A percentile compares a stretch with the other conserved stretches of the same genome.
These are phyloP conservation scores for Pseudogymnoascus sp. DNA, from an alignment of 2,329 filamentous ascomycete genomes.

Conservation along the genomic window DNA sequence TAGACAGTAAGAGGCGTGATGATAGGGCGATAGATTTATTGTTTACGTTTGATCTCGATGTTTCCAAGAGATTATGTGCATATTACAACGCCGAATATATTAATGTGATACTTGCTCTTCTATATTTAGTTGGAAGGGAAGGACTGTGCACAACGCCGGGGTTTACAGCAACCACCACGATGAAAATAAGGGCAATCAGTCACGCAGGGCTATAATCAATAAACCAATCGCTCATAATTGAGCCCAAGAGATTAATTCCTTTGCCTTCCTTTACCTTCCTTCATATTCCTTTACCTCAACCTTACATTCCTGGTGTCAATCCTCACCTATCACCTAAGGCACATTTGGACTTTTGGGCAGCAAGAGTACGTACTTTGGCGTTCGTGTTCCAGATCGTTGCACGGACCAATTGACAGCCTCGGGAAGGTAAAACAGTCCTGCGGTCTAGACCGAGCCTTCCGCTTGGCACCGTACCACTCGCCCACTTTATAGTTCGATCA, in stretches of 20 bases:
- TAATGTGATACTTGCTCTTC: neutral
- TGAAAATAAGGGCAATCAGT: neutral
- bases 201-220: neutral
- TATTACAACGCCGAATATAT: neutral
- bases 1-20: neutral
- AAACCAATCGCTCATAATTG: neutral
- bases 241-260: neutral
- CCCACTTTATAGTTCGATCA: slow-evolving; percentile 1
- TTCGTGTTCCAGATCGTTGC: neutral
- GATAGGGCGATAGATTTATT: neutral
- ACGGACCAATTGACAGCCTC: neutral
- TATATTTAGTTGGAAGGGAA: no score
- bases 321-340: neutral
- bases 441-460: slow-evolving; percentile 3
- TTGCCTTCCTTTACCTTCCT: no score
- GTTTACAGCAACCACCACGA: neutral
- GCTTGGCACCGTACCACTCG: slow-evolving; percentile 1
- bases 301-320: neutral
- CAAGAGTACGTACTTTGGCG: neutral
- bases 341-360: neutral
- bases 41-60: neutral
- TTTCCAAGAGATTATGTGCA: neutral
- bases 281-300: no score
- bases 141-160: neutral
- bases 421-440: neutral